Evolutionary conservation across 352 stramenopile genomes (phyloP), one percentile per base, ranked within the genome.

Genomic region (Phytophthora palmivora): DNA sequence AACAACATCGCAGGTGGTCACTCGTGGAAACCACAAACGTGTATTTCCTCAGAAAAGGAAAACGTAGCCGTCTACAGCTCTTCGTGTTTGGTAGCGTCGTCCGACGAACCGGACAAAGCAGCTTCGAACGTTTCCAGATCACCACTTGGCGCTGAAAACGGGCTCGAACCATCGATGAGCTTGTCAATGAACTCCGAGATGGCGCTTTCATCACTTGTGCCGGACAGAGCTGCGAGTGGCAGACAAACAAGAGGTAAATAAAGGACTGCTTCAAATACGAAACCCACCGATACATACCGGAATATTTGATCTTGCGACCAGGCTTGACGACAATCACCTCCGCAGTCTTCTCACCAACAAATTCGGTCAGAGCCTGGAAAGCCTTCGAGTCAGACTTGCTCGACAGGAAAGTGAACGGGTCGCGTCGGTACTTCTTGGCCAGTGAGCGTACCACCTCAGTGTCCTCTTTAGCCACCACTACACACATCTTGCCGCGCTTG

Each of bases 381-480:
- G 70, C 44, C n/a, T 45, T 26, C 1, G 61, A 63, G 15, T 74
- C 68, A n/a, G 58, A 47, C 21, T 67, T 67, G 42, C 78, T 69
- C 2, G 67, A 74, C 24, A 89, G 59, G 55, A 94, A 92, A 6
- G 54, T 67, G 50, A 94, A 86, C 32, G 84, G 82, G 39, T 92
- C 82, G 16, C 86, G 85, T 16, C 85, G 83, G 66, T 92, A 92
- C n/a, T 78, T 78, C 67, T 92, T 92, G 11, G 86, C 86, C 21
- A 91, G 64, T n/a, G 79, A 60, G 15, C 82, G 83, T 34, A 86
- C 63, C 43, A 74, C 24, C 15, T 70, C 47, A 6, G 42, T 55
- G 12, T 76, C 63, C n/a, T 74, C 74, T 37, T 75, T 81, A 3
- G 78, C 70, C 38, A 91, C 63, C 0, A 94, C 51, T 24, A 94